phyloP scores from a whole-genome alignment of 2,329 filamentous ascomycete species.

The Clarireedia hainanense region DNA sequence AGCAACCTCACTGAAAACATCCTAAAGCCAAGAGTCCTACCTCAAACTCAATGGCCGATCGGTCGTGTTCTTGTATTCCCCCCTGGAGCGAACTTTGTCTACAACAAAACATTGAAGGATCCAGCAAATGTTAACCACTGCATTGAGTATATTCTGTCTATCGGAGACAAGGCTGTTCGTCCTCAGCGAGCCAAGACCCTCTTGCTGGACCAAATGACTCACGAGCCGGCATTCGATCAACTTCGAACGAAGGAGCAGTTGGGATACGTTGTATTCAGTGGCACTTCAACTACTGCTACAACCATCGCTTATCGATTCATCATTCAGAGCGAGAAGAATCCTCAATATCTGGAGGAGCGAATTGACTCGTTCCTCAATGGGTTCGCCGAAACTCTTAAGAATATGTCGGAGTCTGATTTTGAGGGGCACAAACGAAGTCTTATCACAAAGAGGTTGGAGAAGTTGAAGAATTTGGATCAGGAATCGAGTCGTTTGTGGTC shows the following conservation, averaged over 20 bases:
- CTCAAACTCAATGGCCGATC: slow-evolving; percentile 72
- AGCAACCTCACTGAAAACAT: slow-evolving; percentile 75
- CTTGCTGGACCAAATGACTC: slow-evolving; percentile 80
- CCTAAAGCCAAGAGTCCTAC: slow-evolving; percentile 65
- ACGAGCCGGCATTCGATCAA: slow-evolving; percentile 91
- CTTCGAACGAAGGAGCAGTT: slow-evolving; percentile 95
- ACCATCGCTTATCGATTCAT: slow-evolving; percentile 82
- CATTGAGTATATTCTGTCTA: slow-evolving; percentile 68
- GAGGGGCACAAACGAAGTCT: slow-evolving; percentile 86
- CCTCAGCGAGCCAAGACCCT: slow-evolving; percentile 65
- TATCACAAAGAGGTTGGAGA: slow-evolving; percentile 79
- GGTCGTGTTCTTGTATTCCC: slow-evolving; percentile 70
- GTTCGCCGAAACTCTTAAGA: slow-evolving; percentile 57
- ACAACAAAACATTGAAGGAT: slow-evolving; percentile 72
- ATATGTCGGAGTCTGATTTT: slow-evolving; percentile 79
- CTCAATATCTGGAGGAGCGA: slow-evolving; percentile 74
- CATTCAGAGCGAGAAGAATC: slow-evolving; percentile 85
- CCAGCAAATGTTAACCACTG: slow-evolving; percentile 85
- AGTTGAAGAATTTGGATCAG: slow-evolving; percentile 82
- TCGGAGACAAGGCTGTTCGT: slow-evolving; percentile 64
- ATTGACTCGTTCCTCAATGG: slow-evolving; percentile 76
- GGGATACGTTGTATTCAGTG: slow-evolving; percentile 91
- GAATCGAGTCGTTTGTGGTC: slow-evolving; percentile 79
- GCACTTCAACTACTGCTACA: slow-evolving; percentile 61
- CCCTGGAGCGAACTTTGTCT: slow-evolving; percentile 74